Conservation (phyloP, 2,329 filamentous ascomycete species). For the Fusarium sp. region DNA sequence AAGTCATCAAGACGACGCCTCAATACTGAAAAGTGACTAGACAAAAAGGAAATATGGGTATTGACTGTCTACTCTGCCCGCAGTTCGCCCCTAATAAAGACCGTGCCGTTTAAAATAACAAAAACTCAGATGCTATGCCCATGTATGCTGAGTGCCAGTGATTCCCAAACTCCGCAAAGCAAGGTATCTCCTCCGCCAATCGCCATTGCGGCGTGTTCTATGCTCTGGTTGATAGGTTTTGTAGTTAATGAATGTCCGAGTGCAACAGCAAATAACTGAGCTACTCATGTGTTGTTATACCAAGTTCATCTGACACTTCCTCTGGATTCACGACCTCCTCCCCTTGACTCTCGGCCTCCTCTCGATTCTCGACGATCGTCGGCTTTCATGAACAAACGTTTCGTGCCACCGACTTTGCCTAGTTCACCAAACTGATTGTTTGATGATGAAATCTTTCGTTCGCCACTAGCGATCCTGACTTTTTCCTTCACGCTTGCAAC, state of each 20-base stretch:
- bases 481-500: constrained; percentile 88
- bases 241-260: constrained; percentile 22
- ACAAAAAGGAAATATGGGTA: constrained; percentile 52
- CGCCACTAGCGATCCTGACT: constrained; percentile 79
- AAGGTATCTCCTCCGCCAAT: constrained; percentile 41
- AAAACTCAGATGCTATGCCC: constrained; percentile 43
- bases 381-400: constrained; percentile 73
- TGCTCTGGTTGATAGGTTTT: constrained; percentile 33
- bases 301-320: constrained; percentile 40
- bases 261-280: constrained; percentile 24
- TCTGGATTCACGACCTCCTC: constrained; percentile 38
- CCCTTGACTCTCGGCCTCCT: constrained; percentile 31
- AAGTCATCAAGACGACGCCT: constrained; percentile 12
- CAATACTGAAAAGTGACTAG: constrained; percentile 11
- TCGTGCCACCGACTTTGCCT: constrained; percentile 80
- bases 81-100: constrained; percentile 46
- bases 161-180: constrained; percentile 49
- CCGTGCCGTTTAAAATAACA: constrained; percentile 36
- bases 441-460: constrained; percentile 58
- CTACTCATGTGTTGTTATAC: constrained; percentile 16
- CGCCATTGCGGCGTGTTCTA: constrained; percentile 39
- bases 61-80: constrained; percentile 50
- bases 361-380: constrained; percentile 48
- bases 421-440: constrained; percentile 73
- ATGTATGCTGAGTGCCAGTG: constrained; percentile 41